These are phyloP conservation scores for Saccharomyces uvarum DNA, from an alignment of 1,139 yeast genomes.

Conservation along the genomic window DNA sequence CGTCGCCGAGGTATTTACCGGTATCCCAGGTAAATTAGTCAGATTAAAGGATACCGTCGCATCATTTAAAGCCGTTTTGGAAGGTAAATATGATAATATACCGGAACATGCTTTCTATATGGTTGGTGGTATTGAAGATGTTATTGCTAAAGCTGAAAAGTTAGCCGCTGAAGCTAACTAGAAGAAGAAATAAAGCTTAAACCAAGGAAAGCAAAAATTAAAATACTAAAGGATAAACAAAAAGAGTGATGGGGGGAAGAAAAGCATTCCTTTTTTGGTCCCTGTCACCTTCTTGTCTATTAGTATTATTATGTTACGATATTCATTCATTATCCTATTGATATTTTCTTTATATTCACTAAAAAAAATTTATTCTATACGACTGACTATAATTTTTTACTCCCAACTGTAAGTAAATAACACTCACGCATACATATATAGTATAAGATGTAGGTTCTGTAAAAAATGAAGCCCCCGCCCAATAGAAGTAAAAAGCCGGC, in stretches of 20 bases:
- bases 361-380: constrained; percentile 1
- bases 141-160: constrained; percentile 96
- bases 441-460: neutral
- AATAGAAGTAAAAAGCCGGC: neutral
- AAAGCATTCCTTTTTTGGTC: neutral
- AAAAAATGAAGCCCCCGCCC: neutral
- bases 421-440: neutral
- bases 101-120: constrained; percentile 99
- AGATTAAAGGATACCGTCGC: constrained; percentile 89
- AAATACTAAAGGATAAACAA: neutral
- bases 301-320: constrained; percentile 2
- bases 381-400: constrained; percentile 1
- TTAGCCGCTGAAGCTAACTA: constrained; percentile 89
- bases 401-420: neutral
- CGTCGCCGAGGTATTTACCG: constrained; percentile 99
- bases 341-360: constrained; percentile 1
- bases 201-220: neutral
- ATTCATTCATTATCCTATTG: neutral
- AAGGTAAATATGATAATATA: constrained; percentile 95
- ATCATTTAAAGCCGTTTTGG: constrained; percentile 95
- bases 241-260: neutral
- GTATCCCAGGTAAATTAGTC: constrained; percentile 96
- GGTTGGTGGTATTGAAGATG: constrained; percentile 99
- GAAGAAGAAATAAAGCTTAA: constrained; percentile 11
- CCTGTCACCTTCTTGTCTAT: neutral